Evolutionary conservation across 306 rosid genomes (phyloP).

Genomic region (Spatholobus suberectus): DNA sequence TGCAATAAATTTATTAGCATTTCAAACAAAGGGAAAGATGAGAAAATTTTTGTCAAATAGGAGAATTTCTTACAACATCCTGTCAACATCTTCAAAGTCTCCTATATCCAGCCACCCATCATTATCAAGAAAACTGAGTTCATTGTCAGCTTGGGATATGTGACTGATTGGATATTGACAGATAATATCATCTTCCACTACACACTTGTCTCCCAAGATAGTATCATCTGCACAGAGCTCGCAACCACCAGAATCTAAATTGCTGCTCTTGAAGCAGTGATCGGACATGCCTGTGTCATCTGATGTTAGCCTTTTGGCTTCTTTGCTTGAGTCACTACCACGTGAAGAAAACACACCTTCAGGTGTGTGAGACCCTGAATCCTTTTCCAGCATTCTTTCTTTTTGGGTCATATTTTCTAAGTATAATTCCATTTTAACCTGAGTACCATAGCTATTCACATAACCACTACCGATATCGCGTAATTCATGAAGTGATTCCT

Average conservation of each 20-base stretch:
- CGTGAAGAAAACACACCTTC: slow-evolving; percentile 62
- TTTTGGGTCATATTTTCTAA: slow-evolving; percentile 45
- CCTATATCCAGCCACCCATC: slow-evolving; percentile 86
- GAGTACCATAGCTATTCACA: slow-evolving; percentile 43
- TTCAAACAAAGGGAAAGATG: slow-evolving; percentile 25
- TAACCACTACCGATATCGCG: slow-evolving; percentile 44
- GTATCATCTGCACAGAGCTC: slow-evolving; percentile 60
- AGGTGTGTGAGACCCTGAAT: slow-evolving; percentile 63
- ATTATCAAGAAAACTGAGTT: slow-evolving; percentile 74
- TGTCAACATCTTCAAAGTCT: slow-evolving; percentile 84
- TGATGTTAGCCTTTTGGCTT: slow-evolving; percentile 48
- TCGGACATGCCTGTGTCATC: slow-evolving; percentile 53
- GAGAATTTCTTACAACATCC: slow-evolving; percentile 62
- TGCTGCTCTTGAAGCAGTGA: slow-evolving; percentile 53
- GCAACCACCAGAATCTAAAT: slow-evolving; percentile 53
- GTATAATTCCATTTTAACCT: slow-evolving; percentile 48
- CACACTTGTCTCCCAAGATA: slow-evolving; percentile 63
- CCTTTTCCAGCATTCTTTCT: slow-evolving; percentile 62
- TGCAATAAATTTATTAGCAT: slow-evolving; percentile 16
- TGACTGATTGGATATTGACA: slow-evolving; percentile 59
- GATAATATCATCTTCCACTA: slow-evolving; percentile 56
- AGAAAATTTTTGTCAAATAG: slow-evolving; percentile 13
- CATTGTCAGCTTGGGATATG: slow-evolving; percentile 63
- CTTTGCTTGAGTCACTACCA: slow-evolving; percentile 55
- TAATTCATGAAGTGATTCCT: slow-evolving; percentile 47